phyloP scores from a whole-genome alignment of 352 stramenopile species.

The Globisporangium rhizosaccharum region DNA sequence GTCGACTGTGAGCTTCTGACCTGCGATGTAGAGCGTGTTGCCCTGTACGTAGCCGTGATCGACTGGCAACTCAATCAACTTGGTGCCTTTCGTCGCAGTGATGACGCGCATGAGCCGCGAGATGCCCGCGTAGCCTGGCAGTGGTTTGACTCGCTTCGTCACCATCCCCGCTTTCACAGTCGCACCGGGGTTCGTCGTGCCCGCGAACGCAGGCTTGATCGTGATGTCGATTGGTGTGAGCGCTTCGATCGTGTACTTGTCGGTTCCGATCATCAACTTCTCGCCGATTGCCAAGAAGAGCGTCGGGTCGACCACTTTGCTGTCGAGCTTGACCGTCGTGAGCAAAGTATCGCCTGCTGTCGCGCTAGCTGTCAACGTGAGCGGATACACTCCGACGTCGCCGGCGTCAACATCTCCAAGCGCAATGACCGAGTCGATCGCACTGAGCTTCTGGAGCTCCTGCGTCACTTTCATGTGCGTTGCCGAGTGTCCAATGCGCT shows the following conservation, averaged over 20 bases:
- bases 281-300: slow-evolving; percentile 58
- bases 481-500: slow-evolving; percentile 48
- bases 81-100: slow-evolving; percentile 22
- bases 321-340: slow-evolving; percentile 36
- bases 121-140: slow-evolving; percentile 50
- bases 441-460: slow-evolving; percentile 60
- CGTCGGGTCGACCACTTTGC: slow-evolving; percentile 48
- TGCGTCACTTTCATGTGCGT: slow-evolving; percentile 69
- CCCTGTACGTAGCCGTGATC: slow-evolving; percentile 28
- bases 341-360: slow-evolving; percentile 25
- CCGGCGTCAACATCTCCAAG: slow-evolving; percentile 33
- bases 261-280: slow-evolving; percentile 28
- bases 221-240: slow-evolving; percentile 41
- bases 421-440: slow-evolving; percentile 54
- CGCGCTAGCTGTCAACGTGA: slow-evolving; percentile 42
- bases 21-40: slow-evolving; percentile 37
- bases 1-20: slow-evolving; percentile 29
- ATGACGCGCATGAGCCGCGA: slow-evolving; percentile 38
- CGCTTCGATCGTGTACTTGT: slow-evolving; percentile 35
- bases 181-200: slow-evolving; percentile 9
- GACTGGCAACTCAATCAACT: slow-evolving; percentile 33
- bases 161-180: slow-evolving; percentile 40
- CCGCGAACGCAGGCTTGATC: slow-evolving; percentile 20
- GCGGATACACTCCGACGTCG: slow-evolving; percentile 54
- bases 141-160: slow-evolving; percentile 38